A percentile compares a stretch with the other conserved stretches of the same genome.
Conservation (phyloP, 2,329 filamentous ascomycete species). For the Aureobasidium subglaciale region DNA sequence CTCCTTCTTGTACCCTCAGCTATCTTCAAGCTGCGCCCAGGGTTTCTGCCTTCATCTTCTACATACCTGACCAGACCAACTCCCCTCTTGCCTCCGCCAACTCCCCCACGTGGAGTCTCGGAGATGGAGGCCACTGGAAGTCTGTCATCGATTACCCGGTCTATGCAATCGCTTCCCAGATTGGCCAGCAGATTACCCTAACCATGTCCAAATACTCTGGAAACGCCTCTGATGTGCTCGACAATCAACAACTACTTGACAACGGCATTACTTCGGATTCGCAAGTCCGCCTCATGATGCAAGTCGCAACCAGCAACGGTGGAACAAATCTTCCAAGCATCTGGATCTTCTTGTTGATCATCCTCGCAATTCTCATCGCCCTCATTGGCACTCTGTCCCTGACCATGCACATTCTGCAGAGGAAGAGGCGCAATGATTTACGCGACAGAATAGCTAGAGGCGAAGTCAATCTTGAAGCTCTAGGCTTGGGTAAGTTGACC, state of each 20-base stretch:
- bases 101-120: slow-evolving; percentile 62
- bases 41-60: slow-evolving; percentile 54
- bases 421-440: slow-evolving; percentile 59
- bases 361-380: slow-evolving; percentile 62
- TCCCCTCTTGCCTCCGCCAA: slow-evolving; percentile 59
- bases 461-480: slow-evolving; percentile 76
- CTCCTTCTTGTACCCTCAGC: slow-evolving; percentile 60
- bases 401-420: slow-evolving; percentile 71
- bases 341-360: slow-evolving; percentile 69
- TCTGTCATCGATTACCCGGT: slow-evolving; percentile 66
- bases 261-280: slow-evolving; percentile 32
- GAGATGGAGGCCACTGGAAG: slow-evolving; percentile 66
- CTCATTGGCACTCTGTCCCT: slow-evolving; percentile 62
- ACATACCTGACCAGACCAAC: slow-evolving; percentile 37
- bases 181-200: slow-evolving; percentile 62
- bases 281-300: slow-evolving; percentile 45
- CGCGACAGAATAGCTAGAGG: slow-evolving; percentile 65
- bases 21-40: slow-evolving; percentile 59
- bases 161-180: slow-evolving; percentile 67
- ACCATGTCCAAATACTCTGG: slow-evolving; percentile 72
- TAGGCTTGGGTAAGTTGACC: slow-evolving; percentile 75
- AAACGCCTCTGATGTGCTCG: slow-evolving; percentile 50
- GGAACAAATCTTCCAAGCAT: slow-evolving; percentile 54
- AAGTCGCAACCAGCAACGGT: slow-evolving; percentile 39
- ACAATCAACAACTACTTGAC: slow-evolving; percentile 25